Conservation (phyloP, 2,329 filamentous ascomycete genomes). For the Zymoseptoria pseudotritici region DNA sequence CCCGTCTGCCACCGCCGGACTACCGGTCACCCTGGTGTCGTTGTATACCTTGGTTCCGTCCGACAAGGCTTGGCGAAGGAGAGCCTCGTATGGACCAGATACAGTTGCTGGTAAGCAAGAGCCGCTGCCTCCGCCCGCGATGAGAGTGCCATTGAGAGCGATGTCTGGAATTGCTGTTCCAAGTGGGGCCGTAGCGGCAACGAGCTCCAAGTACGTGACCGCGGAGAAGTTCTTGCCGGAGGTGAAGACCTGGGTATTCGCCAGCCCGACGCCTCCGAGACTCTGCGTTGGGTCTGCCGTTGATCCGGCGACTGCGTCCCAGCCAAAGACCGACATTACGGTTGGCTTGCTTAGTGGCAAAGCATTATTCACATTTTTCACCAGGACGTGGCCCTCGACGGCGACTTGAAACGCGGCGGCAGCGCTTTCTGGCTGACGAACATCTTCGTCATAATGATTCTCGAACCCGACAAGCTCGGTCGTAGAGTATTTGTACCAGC, state of each 20-base stretch:
- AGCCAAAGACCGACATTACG: slow-evolving; percentile 32
- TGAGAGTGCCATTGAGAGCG: slow-evolving; percentile 16
- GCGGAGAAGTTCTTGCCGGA: not conserved
- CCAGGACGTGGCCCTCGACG: slow-evolving; percentile 47
- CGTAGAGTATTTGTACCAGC: slow-evolving; percentile 15
- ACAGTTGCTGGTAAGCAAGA: slow-evolving; percentile 5
- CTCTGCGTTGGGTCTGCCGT: not conserved
- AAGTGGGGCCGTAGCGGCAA: not conserved
- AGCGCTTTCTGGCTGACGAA: slow-evolving; percentile 33
- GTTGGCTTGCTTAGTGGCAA: slow-evolving; percentile 44
- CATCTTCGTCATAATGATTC: slow-evolving; percentile 36
- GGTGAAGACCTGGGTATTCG: slow-evolving; percentile 12
- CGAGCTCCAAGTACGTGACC: not conserved
- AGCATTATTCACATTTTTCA: slow-evolving; percentile 56
- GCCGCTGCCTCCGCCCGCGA: slow-evolving; percentile 19
- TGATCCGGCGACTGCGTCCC: slow-evolving; percentile 22
- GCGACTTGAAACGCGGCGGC: slow-evolving; percentile 3
- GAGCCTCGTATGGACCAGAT: slow-evolving; percentile 6
- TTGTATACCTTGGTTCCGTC: slow-evolving; percentile 9
- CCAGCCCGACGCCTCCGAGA: slow-evolving; percentile 5
- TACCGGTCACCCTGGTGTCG: slow-evolving; percentile 16
- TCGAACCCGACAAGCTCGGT: slow-evolving; percentile 18
- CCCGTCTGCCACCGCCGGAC: slow-evolving; percentile 15
- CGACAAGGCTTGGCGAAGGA: slow-evolving; percentile 8
- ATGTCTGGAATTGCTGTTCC: not conserved